These are phyloP conservation scores for Ottelia alismoides DNA, from an alignment of 106 monocot species.

Conservation along the genomic window DNA sequence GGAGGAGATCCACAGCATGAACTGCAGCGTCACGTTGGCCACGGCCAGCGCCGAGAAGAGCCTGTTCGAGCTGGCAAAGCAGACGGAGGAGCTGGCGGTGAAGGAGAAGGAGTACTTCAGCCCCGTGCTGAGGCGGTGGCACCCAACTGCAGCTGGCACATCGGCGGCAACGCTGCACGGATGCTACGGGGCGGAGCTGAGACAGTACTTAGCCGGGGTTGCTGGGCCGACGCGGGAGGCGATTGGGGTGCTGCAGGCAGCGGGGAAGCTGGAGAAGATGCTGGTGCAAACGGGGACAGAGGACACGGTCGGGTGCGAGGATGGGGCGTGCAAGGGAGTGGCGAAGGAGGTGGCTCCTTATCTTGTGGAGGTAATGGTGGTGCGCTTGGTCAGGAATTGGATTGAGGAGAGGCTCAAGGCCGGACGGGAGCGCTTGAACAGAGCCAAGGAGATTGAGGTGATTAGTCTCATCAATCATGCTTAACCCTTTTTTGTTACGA, in stretches of 20 bases:
- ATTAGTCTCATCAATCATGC: background rate
- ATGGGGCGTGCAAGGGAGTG: background rate
- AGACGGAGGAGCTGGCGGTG: background rate
- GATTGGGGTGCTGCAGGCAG: constrained; percentile 1
- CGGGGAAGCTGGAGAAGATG: constrained; percentile 1
- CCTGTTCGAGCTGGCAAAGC: background rate
- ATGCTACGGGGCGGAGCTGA: background rate
- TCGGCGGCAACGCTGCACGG: background rate
- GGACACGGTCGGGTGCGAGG: background rate
- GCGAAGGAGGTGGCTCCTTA: background rate
- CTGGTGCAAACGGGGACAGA: background rate
- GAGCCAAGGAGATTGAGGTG: constrained; percentile 33
- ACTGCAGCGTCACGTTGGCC: too few species aligned
- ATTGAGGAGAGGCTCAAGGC: constrained; percentile 17
- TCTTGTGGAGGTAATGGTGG: background rate
- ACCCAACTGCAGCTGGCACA: background rate
- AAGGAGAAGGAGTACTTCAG: constrained; percentile 2
- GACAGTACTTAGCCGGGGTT: background rate
- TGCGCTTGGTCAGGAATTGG: background rate
- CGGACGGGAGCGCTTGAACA: constrained; percentile 21
- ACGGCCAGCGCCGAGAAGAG: constrained; percentile 35
- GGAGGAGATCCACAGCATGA: constrained; percentile 29
- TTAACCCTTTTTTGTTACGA: background rate
- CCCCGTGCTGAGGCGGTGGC: background rate
- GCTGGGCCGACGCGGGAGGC: background rate